Evolutionary conservation across 1,284 basidiomycete species (phyloP), one percentile per base, ranked within the genome.

Genomic region (Cystobasidiaceae sp.): DNA sequence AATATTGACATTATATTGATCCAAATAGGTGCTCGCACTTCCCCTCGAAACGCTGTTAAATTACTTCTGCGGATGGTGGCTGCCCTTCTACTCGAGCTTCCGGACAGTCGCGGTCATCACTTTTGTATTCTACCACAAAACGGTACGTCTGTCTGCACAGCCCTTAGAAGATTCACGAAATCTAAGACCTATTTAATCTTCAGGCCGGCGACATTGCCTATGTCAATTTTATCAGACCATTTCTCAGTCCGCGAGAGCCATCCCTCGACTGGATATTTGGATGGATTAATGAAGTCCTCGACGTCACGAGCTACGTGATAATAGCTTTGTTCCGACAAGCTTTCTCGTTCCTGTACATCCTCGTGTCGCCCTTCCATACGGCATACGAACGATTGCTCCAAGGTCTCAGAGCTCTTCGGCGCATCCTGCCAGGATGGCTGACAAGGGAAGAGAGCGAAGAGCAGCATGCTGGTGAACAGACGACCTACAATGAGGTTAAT

Each of bases 151-250:
- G 21, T 9, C 11, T 21, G 21, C 23, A 9, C 9, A 9, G 11
- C 9, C 21, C 11, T 21, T 46, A 9, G 9, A 11, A 46, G 9
- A 13, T 15, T 21, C 44, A 21, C 11, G n/a, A n/a, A n/a, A n/a
- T n/a, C n/a, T n/a, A n/a, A n/a, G n/a, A n/a, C n/a, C n/a, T n/a
- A n/a, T n/a, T n/a, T n/a, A n/a, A n/a, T n/a, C n/a, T n/a, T 32
- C 27, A 62, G 60, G 32, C 34, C 21, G 50, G 60, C 15, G 60
- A 62, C n/a, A 62, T 62, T 23, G 60, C 30, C 3, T 62, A 62
- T 34, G 13, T 50, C 4, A 27, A 43, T 41, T 44, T 62, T 28
- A 34, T 62, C 17, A 27, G 41, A 3, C 60, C 60, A 19, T 43
- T 50, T 30, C 60, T 62, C 27, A 52, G 45, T n/a, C 60, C 60